phyloP scores from a whole-genome alignment of 345 rosid species.

The Lumnitzera littorea region DNA sequence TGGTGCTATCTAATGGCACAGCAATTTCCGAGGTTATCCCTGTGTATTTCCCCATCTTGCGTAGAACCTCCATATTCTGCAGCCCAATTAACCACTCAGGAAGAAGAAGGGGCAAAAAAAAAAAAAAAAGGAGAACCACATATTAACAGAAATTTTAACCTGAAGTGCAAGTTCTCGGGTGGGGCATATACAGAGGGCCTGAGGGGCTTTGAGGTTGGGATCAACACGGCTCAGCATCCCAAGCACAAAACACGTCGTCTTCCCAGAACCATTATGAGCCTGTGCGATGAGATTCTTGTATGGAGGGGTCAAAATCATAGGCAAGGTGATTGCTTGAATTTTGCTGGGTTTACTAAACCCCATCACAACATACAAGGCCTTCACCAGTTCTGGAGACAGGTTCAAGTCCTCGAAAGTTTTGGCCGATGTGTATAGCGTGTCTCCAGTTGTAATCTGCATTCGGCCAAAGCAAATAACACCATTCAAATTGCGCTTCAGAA shows the following conservation, averaged over 20 bases:
- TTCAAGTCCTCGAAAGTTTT: constrained; percentile 75
- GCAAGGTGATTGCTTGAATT: constrained; percentile 87
- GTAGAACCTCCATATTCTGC: constrained; percentile 89
- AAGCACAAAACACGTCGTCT: constrained; percentile 93
- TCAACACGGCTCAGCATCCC: constrained; percentile 93
- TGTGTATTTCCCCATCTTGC: constrained; percentile 86
- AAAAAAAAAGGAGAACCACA: neutral
- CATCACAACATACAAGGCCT: constrained; percentile 91
- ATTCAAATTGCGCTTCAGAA: neutral
- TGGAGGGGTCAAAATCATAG: constrained; percentile 91
- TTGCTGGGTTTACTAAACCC: constrained; percentile 89
- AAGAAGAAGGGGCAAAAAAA: neutral
- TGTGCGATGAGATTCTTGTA: constrained; percentile 80
- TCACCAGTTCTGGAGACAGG: constrained; percentile 64
- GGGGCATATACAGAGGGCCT: constrained; percentile 95
- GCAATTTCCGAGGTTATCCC: constrained; percentile 71
- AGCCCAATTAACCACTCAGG: neutral
- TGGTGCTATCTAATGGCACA: constrained; percentile 51
- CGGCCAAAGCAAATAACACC: neutral
- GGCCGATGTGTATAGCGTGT: constrained; percentile 81
- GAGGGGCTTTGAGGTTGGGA: constrained; percentile 46
- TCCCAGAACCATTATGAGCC: constrained; percentile 96
- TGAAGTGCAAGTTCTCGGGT: constrained; percentile 90
- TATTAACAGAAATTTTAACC: constrained; percentile 24
- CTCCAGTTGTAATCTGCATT: constrained; percentile 60